Base-by-base conservation (phyloP, 2,329 filamentous ascomycete genomes). In the Setomelanomma holmii region DNA sequence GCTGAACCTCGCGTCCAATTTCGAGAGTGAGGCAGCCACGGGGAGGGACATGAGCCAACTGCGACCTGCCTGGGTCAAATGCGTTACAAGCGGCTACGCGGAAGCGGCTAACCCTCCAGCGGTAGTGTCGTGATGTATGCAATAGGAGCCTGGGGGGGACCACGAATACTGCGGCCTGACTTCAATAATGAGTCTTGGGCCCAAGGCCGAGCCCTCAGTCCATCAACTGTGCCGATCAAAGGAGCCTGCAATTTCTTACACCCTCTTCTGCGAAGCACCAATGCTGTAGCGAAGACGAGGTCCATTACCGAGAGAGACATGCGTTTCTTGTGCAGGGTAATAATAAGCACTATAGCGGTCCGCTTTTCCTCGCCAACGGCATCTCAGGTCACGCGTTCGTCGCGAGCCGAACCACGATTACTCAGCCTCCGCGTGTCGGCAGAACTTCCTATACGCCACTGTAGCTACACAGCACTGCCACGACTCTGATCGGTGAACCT, bases 101-200 rank as follows among this genome's bases (percentile, higher is more conserved):
- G 60, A 45, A 52, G 40, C 60, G 60, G 60, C 47, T 47, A 52
- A 20, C n/a, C 49, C 49, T 45, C 58, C 55, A 47, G 50, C 22
- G 41, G 53, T 30, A 30, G 27, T 30, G n/a, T 36, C 36, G 20
- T 30, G 16, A 40, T 55, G 44, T 40, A 51, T 58, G 55, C 51
- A 42, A 22, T n/a, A 33, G 21, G 17, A 23, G 14, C 17, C 22
- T 33, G 43, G 20, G 49, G 17, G 14, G 16, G 27, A 21, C 19
- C 17, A 21, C 10, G 38, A 21, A 20, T 34, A 40, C 14, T 19
- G 33, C n/a, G 16, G 39, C 39, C 43, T 45, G 33, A 23, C 10
- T 39, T 24, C 20, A 22, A 22, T 11, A 27, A 36, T 30, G 27
- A 36, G 34, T 17, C 34, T 17, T 17, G 16, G 16, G 14, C 12